These are phyloP conservation scores for Aspergillus sergii DNA, from an alignment of 2,329 filamentous ascomycete species.

Conservation along the genomic window DNA sequence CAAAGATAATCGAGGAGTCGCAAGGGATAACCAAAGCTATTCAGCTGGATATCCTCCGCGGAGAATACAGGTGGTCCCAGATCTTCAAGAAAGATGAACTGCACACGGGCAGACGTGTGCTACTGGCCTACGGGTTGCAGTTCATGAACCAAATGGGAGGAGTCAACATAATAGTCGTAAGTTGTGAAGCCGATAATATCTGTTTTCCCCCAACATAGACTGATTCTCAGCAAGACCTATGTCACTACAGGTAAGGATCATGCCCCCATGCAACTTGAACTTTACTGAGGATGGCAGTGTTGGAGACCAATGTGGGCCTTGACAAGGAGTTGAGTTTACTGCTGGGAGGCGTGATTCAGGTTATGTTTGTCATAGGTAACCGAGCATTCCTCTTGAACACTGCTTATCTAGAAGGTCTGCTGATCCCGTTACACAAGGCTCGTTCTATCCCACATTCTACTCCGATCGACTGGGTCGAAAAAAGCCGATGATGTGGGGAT, in stretches of 20 bases:
- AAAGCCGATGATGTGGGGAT: slow-evolving; percentile 42
- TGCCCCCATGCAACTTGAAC: not conserved
- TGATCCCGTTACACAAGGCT: slow-evolving; percentile 30
- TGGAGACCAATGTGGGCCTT: slow-evolving; percentile 52
- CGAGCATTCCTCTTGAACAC: not conserved
- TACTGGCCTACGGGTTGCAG: slow-evolving; percentile 52
- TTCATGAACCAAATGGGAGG: slow-evolving; percentile 56
- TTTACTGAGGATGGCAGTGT: slow-evolving; percentile 29
- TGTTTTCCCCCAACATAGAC: not conserved
- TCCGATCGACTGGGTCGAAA: slow-evolving; percentile 46
- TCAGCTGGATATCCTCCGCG: slow-evolving; percentile 40
- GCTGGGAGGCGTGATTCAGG: slow-evolving; percentile 47
- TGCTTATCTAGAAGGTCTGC: not conserved
- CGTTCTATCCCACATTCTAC: slow-evolving; percentile 50
- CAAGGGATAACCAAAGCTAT: slow-evolving; percentile 48
- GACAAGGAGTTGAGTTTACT: slow-evolving; percentile 48
- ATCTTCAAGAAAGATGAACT: slow-evolving; percentile 49
- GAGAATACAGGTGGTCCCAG: slow-evolving; percentile 42
- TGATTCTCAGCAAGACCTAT: slow-evolving; percentile 24
- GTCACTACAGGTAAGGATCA: slow-evolving; percentile 26
- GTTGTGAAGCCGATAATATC: slow-evolving; percentile 16
- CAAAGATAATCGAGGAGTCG: slow-evolving; percentile 33
- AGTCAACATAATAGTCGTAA: slow-evolving; percentile 52
- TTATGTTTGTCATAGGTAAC: slow-evolving; percentile 34
- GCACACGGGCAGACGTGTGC: slow-evolving; percentile 47